Base-by-base conservation (phyloP, 2,329 filamentous ascomycete genomes). In the Rhinocladiella similis region DNA sequence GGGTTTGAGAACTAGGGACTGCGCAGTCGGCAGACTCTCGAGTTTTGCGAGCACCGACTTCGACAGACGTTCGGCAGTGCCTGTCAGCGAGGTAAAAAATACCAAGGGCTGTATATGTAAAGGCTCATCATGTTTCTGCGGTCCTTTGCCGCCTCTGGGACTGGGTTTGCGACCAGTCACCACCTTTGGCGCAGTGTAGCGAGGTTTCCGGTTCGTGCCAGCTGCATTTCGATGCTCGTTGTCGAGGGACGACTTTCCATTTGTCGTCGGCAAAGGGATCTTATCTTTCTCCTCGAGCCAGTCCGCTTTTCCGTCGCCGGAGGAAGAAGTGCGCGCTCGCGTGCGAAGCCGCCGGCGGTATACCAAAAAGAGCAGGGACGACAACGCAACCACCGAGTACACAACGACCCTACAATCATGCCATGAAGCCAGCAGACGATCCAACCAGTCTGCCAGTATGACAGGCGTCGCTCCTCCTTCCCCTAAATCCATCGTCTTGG, bases 41-140 rank as follows among this genome's bases (percentile, higher is more conserved):
- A 93, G 70, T 1, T 75, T 72, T 55, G 83, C 76, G n/a, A 79
- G 74, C 47, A 94, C 83, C 1, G 80, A 76, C 20, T 83, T 80
- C 1, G 89, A 88, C 56, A 86, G 84, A 66, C 83, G 86, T 69
- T 93, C 87, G 1, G 92, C 97, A 29, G 85, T 89, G 2, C 87
- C 90, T 2, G 90, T 95, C 54, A 97, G 78, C 1, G 92, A 96
- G 1, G 91, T 93, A 76, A 89, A 97, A 76, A 97, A 97, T 29
- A 97, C 75, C 14, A 96, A 73, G 2, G 89, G 82, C 69, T 93
- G 88, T 39, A 75, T 70, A 41, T n/a, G 33, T 19, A 29, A 46
- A 12, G 35, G 46, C 19, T 53, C 47, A 27, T 27, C 29, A 52
- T 33, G 29, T 53, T 16, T 39, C 12, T 55, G 50, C 5, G 36